Percentiles rank a stretch among this genome's conserved stretches.
Conservation (phyloP, 2,329 filamentous ascomycete species). For the Trichoderma sp. region DNA sequence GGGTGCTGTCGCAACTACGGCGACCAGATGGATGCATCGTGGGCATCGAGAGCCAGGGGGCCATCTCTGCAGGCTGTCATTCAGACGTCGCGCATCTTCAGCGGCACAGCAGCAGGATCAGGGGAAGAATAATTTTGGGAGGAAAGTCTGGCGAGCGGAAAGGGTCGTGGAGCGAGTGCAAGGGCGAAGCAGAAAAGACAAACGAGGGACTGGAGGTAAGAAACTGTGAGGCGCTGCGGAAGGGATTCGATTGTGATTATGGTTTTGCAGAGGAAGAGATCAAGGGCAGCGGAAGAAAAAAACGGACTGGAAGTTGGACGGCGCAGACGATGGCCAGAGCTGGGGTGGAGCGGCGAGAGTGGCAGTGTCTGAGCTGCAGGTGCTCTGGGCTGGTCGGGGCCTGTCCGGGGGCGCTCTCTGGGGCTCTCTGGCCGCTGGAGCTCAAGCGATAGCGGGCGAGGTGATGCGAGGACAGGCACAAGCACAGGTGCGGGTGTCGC, state of each 20-base stretch:
- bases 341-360: constrained; percentile 26
- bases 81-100: constrained; percentile 35
- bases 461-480: neutral
- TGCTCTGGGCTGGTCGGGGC: no score
- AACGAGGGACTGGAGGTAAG: constrained; percentile 26
- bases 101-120: constrained; percentile 14
- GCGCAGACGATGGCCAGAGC: constrained; percentile 21
- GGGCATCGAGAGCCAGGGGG: constrained; percentile 28
- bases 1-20: constrained; percentile 11
- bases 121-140: neutral
- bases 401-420: neutral
- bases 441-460: neutral
- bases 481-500: constrained; percentile 1
- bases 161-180: neutral
- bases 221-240: constrained; percentile 1
- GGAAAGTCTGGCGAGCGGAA: neutral
- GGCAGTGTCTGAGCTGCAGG: constrained; percentile 10
- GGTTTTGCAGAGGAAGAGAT: neutral
- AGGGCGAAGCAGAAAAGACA: neutral
- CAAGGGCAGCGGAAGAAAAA: constrained; percentile 19
- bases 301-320: constrained; percentile 15
- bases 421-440: constrained; percentile 6
- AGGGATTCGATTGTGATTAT: neutral
- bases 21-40: constrained; percentile 30
- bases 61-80: constrained; percentile 29